Conservation (phyloP, 768 basidiomycete species). For the Glaciozyma martinii region DNA sequence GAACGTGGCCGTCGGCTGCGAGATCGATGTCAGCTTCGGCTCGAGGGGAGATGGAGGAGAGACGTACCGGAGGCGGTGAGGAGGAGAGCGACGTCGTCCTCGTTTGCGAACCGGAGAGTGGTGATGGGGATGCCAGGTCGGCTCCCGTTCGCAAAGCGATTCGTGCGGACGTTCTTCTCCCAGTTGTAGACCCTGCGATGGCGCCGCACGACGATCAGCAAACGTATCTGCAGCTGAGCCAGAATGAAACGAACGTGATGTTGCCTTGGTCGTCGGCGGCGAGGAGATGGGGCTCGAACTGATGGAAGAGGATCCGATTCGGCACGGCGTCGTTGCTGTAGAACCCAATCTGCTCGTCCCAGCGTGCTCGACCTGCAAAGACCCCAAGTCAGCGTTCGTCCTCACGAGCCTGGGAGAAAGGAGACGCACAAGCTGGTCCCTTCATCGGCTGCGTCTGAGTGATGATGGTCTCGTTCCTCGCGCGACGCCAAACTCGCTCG, state of each 20-base stretch:
- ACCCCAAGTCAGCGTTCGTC: slow-evolving; percentile 6
- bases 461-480: slow-evolving; percentile 73
- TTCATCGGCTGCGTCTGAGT: slow-evolving; percentile 61
- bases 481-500: slow-evolving; percentile 87
- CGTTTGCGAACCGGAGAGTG: slow-evolving; percentile 83
- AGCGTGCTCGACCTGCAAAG: slow-evolving; percentile 32
- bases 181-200: slow-evolving; percentile 80
- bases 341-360: slow-evolving; percentile 41
- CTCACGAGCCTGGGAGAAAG: background rate
- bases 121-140: slow-evolving; percentile 58
- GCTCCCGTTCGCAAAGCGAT: slow-evolving; percentile 83
- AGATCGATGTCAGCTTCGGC: background rate
- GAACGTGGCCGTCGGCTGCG: slow-evolving; percentile 80
- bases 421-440: slow-evolving; percentile 58
- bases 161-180: slow-evolving; percentile 67
- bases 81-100: slow-evolving; percentile 85
- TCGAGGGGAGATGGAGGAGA: background rate
- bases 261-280: slow-evolving; percentile 76
- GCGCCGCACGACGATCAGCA: background rate
- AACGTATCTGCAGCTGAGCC: background rate
- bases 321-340: slow-evolving; percentile 41
- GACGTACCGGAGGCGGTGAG: slow-evolving; percentile 71
- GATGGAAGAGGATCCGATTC: slow-evolving; percentile 75
- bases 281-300: slow-evolving; percentile 80
- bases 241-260: slow-evolving; percentile 55